Conservation (phyloP, 345 rosid genomes). For the Ricinus communis region DNA sequence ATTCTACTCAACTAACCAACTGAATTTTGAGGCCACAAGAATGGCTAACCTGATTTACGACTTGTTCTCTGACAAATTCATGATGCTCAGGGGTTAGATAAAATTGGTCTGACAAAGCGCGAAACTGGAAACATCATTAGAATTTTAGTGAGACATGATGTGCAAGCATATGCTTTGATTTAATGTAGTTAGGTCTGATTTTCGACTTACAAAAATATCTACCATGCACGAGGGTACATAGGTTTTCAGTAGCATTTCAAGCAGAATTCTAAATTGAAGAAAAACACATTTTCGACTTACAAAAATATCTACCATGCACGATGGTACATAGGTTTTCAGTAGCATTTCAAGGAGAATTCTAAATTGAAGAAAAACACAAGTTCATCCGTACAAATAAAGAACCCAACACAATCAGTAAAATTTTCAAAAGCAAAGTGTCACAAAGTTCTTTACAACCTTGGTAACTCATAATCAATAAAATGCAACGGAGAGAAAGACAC, state of each 20-base stretch:
- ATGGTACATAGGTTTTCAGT: neutral
- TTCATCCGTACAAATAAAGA: neutral
- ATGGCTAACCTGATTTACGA: slow-evolving; percentile 67
- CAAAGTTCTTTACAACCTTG: neutral
- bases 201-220: neutral
- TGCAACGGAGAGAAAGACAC: neutral
- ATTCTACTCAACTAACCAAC: neutral
- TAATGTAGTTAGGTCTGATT: too few relatives aligned
- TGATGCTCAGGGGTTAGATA: slow-evolving; percentile 59
- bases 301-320: neutral
- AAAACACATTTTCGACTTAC: neutral
- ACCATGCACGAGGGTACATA: neutral
- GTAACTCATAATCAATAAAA: neutral
- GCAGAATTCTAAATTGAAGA: neutral
- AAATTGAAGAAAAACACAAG: neutral
- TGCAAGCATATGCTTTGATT: neutral
- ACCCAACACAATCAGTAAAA: neutral
- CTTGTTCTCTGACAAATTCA: slow-evolving; percentile 49
- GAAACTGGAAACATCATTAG: slow-evolving; percentile 51
- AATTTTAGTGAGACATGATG: neutral
- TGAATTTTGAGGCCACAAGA: neutral
- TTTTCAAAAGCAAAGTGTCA: neutral
- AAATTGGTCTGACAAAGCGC: slow-evolving; percentile 74
- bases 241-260: neutral
- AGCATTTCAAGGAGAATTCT: neutral